Evolutionary conservation across 371 early-diverging fungal species (phyloP).

Genomic region (Entomophthora muscae): DNA sequence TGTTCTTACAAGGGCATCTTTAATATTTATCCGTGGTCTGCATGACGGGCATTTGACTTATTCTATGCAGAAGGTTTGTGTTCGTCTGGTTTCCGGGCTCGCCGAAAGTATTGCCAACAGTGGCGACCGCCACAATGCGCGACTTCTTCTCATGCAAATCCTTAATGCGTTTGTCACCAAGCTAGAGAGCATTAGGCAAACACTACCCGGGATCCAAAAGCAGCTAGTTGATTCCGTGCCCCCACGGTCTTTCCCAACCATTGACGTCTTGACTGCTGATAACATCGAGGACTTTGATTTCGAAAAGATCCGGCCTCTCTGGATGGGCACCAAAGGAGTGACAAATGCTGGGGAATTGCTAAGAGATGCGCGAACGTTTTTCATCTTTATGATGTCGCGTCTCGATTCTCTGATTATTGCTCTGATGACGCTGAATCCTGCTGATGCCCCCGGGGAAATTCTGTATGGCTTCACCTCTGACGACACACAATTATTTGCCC

Average conservation of each 20-base stretch:
- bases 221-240: slow-evolving; percentile 25
- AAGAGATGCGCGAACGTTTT: slow-evolving; percentile 30
- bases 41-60: slow-evolving; percentile 76
- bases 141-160: slow-evolving; percentile 65
- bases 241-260: background rate
- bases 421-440: background rate
- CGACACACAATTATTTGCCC: background rate
- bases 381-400: background rate
- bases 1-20: slow-evolving; percentile 65
- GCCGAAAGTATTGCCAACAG: slow-evolving; percentile 70
- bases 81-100: slow-evolving; percentile 77
- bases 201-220: slow-evolving; percentile 29
- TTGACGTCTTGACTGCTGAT: slow-evolving; percentile 12
- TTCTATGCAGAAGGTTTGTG: slow-evolving; percentile 90
- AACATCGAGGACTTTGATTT: slow-evolving; percentile 52
- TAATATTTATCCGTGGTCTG: slow-evolving; percentile 74
- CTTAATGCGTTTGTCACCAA: slow-evolving; percentile 66
- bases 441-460: background rate
- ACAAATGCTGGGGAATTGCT: slow-evolving; percentile 49
- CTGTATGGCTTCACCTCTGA: background rate
- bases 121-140: slow-evolving; percentile 37
- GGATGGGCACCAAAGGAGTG: slow-evolving; percentile 35
- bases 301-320: slow-evolving; percentile 60
- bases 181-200: slow-evolving; percentile 49
- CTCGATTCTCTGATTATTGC: background rate